A percentile compares a stretch with the other conserved stretches of the same genome.
These are phyloP conservation scores for Dryadomyces quercus-mongolicae DNA, from an alignment of 2,329 filamentous ascomycete genomes.

Conservation along the genomic window DNA sequence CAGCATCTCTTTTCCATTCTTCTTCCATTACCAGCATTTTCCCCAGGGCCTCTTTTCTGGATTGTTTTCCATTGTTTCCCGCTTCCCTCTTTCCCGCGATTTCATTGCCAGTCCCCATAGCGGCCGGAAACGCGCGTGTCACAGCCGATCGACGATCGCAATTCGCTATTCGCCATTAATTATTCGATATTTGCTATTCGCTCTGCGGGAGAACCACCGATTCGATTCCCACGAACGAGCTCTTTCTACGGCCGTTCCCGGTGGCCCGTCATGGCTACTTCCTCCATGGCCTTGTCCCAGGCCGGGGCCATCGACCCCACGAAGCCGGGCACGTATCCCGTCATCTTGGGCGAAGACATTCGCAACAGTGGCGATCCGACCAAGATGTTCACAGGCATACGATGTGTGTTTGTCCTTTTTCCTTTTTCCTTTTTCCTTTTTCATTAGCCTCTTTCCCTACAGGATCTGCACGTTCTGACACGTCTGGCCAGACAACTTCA, in stretches of 20 bases:
- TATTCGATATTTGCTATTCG: too few species aligned
- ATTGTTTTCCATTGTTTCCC: neutral
- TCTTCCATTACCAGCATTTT: neutral
- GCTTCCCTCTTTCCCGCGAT: neutral
- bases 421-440: too few species aligned
- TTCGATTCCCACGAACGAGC: neutral
- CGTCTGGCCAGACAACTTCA: constrained; percentile 44
- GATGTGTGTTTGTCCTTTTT: constrained; percentile 36
- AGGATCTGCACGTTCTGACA: neutral
- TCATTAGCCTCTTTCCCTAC: neutral
- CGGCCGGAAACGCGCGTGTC: too few species aligned
- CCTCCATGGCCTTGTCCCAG: constrained; percentile 10
- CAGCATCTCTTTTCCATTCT: neutral
- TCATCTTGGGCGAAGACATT: constrained; percentile 50
- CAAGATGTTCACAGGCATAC: constrained; percentile 46
- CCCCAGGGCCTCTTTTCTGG: neutral
- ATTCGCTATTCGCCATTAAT: too few species aligned
- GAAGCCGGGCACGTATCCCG: constrained; percentile 46
- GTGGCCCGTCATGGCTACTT: constrained; percentile 10
- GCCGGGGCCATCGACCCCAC: constrained; percentile 42
- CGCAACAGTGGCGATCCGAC: constrained; percentile 34
- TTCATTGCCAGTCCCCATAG: too few species aligned
- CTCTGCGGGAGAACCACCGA: too few species aligned
- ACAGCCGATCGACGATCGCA: too few species aligned
- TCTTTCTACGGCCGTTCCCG: neutral